phyloP scores from a whole-genome alignment of 225 moss, liverwort and hornwort species.

The Pseudisothecium myosuroides region DNA sequence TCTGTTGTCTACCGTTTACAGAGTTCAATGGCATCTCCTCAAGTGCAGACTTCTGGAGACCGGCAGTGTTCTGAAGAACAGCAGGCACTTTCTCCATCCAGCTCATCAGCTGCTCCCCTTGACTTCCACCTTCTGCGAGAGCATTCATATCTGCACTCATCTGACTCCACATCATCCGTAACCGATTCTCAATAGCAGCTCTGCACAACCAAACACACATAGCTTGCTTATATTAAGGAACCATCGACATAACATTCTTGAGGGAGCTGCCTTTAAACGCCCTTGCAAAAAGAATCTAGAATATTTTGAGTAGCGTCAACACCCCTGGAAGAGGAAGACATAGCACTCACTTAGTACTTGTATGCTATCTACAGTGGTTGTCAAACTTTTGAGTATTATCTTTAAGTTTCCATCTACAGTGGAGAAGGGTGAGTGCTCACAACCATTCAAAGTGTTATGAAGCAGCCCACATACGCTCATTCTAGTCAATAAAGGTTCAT shows the following conservation, averaged over 20 bases:
- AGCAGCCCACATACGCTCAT: background rate
- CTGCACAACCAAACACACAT: conserved; percentile 10
- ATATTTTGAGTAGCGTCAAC: background rate
- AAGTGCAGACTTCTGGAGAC: background rate
- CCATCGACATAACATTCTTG: background rate
- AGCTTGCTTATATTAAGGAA: background rate
- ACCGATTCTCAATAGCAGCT: conserved; percentile 46
- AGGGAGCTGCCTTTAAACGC: background rate
- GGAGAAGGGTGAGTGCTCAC: background rate
- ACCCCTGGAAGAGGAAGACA: background rate
- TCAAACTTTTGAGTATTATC: background rate
- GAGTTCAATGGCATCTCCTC: background rate
- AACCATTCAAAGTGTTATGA: background rate
- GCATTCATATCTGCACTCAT: conserved; percentile 73
- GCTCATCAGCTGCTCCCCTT: conserved; percentile 32
- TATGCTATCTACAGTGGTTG: background rate
- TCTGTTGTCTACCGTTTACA: background rate
- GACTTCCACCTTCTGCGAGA: conserved; percentile 45
- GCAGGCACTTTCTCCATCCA: conserved; percentile 52
- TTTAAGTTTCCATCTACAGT: background rate
- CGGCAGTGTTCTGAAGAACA: conserved; percentile 15
- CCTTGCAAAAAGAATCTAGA: background rate
- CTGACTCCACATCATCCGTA: conserved; percentile 59
- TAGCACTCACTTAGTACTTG: background rate
- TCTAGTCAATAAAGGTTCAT: background rate